Evolutionary conservation across 257 asterid species (phyloP), one percentile per base, ranked within the genome.

Genomic region (Solanum boliviense): DNA sequence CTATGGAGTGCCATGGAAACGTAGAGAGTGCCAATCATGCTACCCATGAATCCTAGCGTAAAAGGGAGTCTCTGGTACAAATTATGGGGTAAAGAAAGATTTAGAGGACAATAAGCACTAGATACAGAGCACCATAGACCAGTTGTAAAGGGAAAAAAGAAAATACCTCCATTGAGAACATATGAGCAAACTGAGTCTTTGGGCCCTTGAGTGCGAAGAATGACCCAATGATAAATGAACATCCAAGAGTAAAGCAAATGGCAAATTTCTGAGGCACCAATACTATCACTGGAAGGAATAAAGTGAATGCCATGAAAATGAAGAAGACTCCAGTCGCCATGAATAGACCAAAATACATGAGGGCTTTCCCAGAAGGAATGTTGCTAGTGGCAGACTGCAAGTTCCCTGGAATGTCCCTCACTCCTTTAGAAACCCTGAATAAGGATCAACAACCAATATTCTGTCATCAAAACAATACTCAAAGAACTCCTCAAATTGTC

Each of bases 1-100:
- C 98, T 96, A 89, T 95, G 99, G 81, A 96, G 98, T 89, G 93
- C 96, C 99, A 96, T 95, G 89, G 99, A 95, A 75, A 93, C 99
- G 83, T 96, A 96, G 86, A 96, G 91, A 76, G 99, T 96, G 88
- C 98, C 98, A 27, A 94, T 86, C 99, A 96, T 96, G 94, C 98
- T 92, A 88, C 99, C 95, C 62, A 95, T 73, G 90, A 95, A 96
- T 84, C 96, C 99, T 93, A 94, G 68, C 9, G 99, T 95, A 91
- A 96, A 96, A 84, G 98, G 98, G 88, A 96, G 99, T 89, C 99
- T 93, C 99, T 96, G 98, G 84, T 74, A 29, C 78, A 89, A 34
- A 90, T 52, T 56, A 90, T 3, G 89, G 79, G 73, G 20, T 15
- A 60, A 89, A 41, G 81, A 13, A 73, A 62, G 32, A 20, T 72